Evolutionary conservation across 1,139 yeast species (phyloP).

Genomic region (Kodamaea anthophila): DNA sequence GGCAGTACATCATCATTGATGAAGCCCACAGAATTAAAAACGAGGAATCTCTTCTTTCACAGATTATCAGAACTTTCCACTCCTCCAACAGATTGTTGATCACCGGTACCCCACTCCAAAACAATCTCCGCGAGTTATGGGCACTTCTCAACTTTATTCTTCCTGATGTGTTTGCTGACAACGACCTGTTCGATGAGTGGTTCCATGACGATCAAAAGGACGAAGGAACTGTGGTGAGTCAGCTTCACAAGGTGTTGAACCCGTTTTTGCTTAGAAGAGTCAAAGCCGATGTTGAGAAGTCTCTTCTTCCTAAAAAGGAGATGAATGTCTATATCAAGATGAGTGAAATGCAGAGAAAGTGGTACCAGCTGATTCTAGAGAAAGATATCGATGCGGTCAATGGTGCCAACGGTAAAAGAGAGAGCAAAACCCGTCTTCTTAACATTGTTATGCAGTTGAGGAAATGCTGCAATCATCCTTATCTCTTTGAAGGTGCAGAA

Average conservation of each 20-base stretch:
- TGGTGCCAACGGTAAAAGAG: slow-evolving; percentile 71
- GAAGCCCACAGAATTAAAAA: slow-evolving; percentile 81
- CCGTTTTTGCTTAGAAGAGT: slow-evolving; percentile 73
- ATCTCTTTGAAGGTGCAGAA: slow-evolving; percentile 78
- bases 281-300: slow-evolving; percentile 74
- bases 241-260: slow-evolving; percentile 79
- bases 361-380: slow-evolving; percentile 72
- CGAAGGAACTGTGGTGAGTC: slow-evolving; percentile 62
- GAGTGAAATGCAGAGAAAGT: slow-evolving; percentile 69
- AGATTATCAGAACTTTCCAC: slow-evolving; percentile 67
- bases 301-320: slow-evolving; percentile 69
- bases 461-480: slow-evolving; percentile 81
- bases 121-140: slow-evolving; percentile 76
- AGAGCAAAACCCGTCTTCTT: slow-evolving; percentile 65
- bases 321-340: slow-evolving; percentile 65
- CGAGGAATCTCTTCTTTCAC: slow-evolving; percentile 69
- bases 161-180: slow-evolving; percentile 74
- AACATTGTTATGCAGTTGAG: slow-evolving; percentile 81
- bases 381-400: slow-evolving; percentile 81
- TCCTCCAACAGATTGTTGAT: slow-evolving; percentile 64
- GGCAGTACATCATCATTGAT: slow-evolving; percentile 74
- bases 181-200: slow-evolving; percentile 73
- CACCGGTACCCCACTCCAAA: slow-evolving; percentile 80
- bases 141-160: slow-evolving; percentile 67
- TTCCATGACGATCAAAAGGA: slow-evolving; percentile 36